Conservation (phyloP, 768 basidiomycete species). For the Naematelia aurantialba region DNA sequence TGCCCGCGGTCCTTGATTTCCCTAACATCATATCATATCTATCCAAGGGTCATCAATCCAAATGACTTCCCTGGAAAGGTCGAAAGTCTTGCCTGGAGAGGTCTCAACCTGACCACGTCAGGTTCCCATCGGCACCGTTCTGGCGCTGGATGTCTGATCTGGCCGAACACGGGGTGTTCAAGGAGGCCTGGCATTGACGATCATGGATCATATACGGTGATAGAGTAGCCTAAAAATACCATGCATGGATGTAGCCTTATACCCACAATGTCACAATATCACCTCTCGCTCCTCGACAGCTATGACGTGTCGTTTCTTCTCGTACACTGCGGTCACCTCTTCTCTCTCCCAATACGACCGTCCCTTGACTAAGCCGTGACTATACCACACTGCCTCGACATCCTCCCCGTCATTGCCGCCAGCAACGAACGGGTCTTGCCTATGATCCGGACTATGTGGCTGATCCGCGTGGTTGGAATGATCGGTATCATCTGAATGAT, state of each 20-base stretch:
- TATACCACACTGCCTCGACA: too few relatives aligned
- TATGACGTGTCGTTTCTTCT: conserved; percentile 14
- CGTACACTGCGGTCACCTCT: conserved; percentile 36
- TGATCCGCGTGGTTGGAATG: too few relatives aligned
- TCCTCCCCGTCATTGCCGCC: neutral
- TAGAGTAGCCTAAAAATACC: too few relatives aligned
- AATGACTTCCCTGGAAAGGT: too few relatives aligned
- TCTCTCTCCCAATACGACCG: conserved; percentile 30
- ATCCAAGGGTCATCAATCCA: too few relatives aligned
- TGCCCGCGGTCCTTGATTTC: too few relatives aligned
- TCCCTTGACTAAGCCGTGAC: conserved; percentile 14
- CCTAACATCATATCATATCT: too few relatives aligned
- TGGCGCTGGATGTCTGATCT: conserved; percentile 49
- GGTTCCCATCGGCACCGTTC: conserved; percentile 69
- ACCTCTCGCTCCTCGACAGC: conserved; percentile 20
- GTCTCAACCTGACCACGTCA: neutral
- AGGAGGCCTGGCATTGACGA: conserved; percentile 33
- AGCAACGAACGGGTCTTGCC: conserved; percentile 35
- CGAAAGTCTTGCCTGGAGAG: too few relatives aligned
- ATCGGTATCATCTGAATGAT: too few relatives aligned
- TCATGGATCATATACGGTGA: neutral
- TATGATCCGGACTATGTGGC: conserved; percentile 18
- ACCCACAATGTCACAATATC: conserved; percentile 7
- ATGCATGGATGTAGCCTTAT: too few relatives aligned
- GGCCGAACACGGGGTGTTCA: conserved; percentile 40